phyloP scores from a whole-genome alignment of 202 grass and related monocot genomes.

The Eragrostis tef region DNA sequence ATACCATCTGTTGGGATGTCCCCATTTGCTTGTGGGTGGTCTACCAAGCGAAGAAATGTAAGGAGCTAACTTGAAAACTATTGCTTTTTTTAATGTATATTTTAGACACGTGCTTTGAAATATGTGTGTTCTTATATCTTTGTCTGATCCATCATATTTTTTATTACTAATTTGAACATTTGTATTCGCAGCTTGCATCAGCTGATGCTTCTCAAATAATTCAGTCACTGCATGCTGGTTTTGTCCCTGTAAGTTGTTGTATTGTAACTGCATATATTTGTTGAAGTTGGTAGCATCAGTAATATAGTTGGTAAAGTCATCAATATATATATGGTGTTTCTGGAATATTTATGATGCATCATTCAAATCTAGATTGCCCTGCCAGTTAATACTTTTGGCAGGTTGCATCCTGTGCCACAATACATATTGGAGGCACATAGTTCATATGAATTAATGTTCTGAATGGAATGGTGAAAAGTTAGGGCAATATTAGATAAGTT shows the following conservation, averaged over 20 bases:
- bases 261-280: constrained; percentile 8
- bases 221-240: constrained; percentile 66
- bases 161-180: constrained; percentile 40
- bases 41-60: constrained; percentile 80
- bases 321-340: neutral
- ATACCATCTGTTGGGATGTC: constrained; percentile 94
- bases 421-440: constrained; percentile 2
- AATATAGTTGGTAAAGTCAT: constrained; percentile 11
- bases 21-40: constrained; percentile 97
- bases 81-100: constrained; percentile 43
- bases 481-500: constrained; percentile 9
- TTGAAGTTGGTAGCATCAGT: constrained; percentile 12
- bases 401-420: neutral
- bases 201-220: constrained; percentile 72
- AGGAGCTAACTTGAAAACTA: constrained; percentile 40
- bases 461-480: neutral
- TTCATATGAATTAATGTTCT: constrained; percentile 11
- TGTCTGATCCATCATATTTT: constrained; percentile 6
- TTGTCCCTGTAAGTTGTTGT: constrained; percentile 82
- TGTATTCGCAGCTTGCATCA: constrained; percentile 70
- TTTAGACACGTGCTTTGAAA: neutral
- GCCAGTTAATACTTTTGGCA: neutral
- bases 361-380: constrained; percentile 16
- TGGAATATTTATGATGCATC: constrained; percentile 14
- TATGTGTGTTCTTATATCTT: constrained; percentile 24